Evolutionary conservation across 2,329 filamentous ascomycete genomes (phyloP), one percentile per base, ranked within the genome.

Genomic region (Fusarium sp.): DNA sequence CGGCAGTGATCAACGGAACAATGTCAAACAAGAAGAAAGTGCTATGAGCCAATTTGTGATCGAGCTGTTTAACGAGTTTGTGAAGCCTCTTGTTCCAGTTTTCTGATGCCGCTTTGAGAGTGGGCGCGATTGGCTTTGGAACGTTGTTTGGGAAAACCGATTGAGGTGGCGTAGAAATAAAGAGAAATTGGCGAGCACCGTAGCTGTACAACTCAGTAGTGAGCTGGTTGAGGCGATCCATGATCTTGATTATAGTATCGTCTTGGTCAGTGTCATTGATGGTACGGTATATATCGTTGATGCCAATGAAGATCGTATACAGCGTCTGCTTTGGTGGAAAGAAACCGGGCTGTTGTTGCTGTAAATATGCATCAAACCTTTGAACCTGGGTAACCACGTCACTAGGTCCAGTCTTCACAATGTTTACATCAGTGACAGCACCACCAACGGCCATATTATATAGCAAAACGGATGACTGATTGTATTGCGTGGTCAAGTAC

Each of bases 211-310:
- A 4, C 2, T 67, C 48, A 5, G 53, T 23, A 20, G 55, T 67
- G 2, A 67, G 48, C 1, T 61, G 15, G 3, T n/a, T 33, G 5
- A 67, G 26, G 0, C 64, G 62, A 7, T 33, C 30, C 13, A 67
- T 62, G 0, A 54, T 61, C 4, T 64, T 13, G 1, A 37, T 3
- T 3, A 67, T 54, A 0, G 26, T 50, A 1, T 62, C 33, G 20
- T 56, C 35, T 5, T 67, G 64, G 14, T 62, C 7, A 2, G 30
- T 38, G 4, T 67, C 23, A 17, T 37, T 48, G 20, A 67, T 67
- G 4, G 64, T 67, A 18, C 64, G 56, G 17, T 67, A 67, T 26
- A 67, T 67, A 8, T 67, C 64, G 23, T 67, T 67, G 18, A 67
- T 67, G 2, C 64, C 64, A 23, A 67, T 67, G 8, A 67, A 67